phyloP scores from a whole-genome alignment of 2,329 filamentous ascomycete species.

The Elsinoe arachidis region DNA sequence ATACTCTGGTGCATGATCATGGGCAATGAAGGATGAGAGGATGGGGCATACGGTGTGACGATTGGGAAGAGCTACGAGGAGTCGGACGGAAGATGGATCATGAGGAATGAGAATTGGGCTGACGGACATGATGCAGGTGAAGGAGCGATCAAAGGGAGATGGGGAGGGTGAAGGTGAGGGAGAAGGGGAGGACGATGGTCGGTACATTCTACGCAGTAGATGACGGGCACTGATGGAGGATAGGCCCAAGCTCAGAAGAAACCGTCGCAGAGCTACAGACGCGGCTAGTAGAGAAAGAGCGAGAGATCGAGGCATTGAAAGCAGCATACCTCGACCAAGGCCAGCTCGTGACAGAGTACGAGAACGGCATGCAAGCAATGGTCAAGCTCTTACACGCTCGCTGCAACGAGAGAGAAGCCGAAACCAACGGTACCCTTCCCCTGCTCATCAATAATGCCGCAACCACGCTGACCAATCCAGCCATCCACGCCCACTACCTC shows the following conservation, averaged over 20 bases:
- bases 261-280: conserved; percentile 24
- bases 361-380: conserved; percentile 10
- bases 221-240: not conserved
- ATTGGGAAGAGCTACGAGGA: conserved; percentile 9
- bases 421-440: conserved; percentile 1
- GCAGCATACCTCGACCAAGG: conserved; percentile 5
- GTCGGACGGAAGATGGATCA: no score
- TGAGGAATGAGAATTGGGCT: conserved; percentile 10
- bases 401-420: not conserved
- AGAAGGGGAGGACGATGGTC: conserved; percentile 3
- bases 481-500: conserved; percentile 42
- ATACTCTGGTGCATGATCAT: conserved; percentile 18
- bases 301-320: conserved; percentile 7
- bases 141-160: conserved; percentile 9
- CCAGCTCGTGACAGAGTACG: conserved; percentile 11
- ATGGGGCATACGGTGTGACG: not conserved
- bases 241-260: not conserved
- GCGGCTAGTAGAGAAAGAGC: conserved; percentile 20
- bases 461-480: conserved; percentile 15
- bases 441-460: not conserved
- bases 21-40: conserved; percentile 16
- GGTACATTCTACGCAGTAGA: not conserved
- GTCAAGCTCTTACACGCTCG: not conserved
- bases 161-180: not conserved
- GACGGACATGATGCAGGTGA: not conserved